These are phyloP conservation scores for Phlyctochytrium planicorne DNA, from an alignment of 192 early-diverging fungal species.

Conservation along the genomic window DNA sequence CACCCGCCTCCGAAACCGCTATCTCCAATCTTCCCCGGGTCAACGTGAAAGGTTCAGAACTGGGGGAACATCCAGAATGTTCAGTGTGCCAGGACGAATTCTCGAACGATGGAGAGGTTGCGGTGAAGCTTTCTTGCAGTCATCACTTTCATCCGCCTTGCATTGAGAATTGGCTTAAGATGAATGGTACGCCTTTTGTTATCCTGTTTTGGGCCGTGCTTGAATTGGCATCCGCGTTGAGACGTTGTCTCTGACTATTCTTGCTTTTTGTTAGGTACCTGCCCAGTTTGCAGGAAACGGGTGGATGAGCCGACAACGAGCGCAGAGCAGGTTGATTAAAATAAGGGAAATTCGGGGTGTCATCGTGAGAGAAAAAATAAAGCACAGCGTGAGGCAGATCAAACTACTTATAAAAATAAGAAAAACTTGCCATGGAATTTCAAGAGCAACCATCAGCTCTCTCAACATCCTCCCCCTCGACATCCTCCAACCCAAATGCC, in stretches of 20 bases:
- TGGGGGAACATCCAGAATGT: slow-evolving; percentile 72
- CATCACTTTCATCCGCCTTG: slow-evolving; percentile 89
- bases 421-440: too few relatives aligned
- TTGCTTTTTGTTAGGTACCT: slow-evolving; percentile 54
- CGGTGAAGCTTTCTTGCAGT: slow-evolving; percentile 73
- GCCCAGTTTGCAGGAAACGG: slow-evolving; percentile 76
- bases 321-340: background rate
- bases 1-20: slow-evolving; percentile 74
- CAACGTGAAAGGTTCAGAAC: slow-evolving; percentile 50
- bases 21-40: slow-evolving; percentile 65
- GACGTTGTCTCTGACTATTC: background rate
- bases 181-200: slow-evolving; percentile 62
- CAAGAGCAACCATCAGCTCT: background rate
- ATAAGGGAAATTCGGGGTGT: too few relatives aligned
- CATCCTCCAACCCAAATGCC: background rate
- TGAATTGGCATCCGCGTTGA: background rate
- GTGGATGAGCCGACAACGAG: slow-evolving; percentile 18
- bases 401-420: too few relatives aligned
- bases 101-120: slow-evolving; percentile 55
- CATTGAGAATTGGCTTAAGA: slow-evolving; percentile 87
- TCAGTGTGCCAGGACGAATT: slow-evolving; percentile 92
- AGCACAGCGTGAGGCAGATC: too few relatives aligned
- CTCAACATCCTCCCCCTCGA: background rate
- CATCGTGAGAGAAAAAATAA: too few relatives aligned
- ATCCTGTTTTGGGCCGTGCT: background rate